phyloP scores from a whole-genome alignment of 78 protist species.

The Monosiga brevicollis region DNA sequence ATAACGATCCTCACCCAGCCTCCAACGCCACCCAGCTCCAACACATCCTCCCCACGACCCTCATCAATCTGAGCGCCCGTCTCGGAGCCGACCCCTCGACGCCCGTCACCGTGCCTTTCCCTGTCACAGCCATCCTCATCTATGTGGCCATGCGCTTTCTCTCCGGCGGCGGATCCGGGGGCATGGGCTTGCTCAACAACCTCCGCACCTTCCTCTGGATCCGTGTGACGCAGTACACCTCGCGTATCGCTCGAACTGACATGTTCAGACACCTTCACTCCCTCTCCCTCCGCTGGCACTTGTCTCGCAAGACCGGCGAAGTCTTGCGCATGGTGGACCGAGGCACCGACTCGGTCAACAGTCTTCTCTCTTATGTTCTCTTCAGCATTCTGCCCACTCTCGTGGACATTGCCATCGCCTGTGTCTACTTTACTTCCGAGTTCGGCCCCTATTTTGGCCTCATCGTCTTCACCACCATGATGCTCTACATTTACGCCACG shows the following conservation, averaged over 20 bases:
- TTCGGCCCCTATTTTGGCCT: constrained; percentile 17
- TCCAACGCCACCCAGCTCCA: not conserved
- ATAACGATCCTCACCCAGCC: no score
- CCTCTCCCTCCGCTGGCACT: constrained; percentile 27
- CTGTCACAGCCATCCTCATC: not conserved
- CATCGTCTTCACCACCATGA: constrained; percentile 13
- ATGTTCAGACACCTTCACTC: constrained; percentile 17
- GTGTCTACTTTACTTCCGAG: constrained; percentile 10
- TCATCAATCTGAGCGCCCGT: no score
- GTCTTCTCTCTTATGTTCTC: not conserved
- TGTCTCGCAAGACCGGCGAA: constrained; percentile 31
- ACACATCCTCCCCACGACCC: not conserved
- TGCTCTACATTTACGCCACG: constrained; percentile 32
- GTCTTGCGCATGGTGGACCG: constrained; percentile 35
- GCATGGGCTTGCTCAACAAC: not conserved
- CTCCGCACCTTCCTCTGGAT: constrained; percentile 17
- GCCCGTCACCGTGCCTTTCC: not conserved
- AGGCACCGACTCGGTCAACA: not conserved
- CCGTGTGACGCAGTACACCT: constrained; percentile 11
- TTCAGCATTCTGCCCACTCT: constrained; percentile 42
- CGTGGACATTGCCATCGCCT: constrained; percentile 26
- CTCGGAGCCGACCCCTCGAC: no score
- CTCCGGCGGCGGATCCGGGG: not conserved
- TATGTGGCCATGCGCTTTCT: not conserved
- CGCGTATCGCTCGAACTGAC: not conserved